These are phyloP conservation scores for Nicotiana tabacum DNA, from an alignment of 257 asterid species.

Conservation along the genomic window DNA sequence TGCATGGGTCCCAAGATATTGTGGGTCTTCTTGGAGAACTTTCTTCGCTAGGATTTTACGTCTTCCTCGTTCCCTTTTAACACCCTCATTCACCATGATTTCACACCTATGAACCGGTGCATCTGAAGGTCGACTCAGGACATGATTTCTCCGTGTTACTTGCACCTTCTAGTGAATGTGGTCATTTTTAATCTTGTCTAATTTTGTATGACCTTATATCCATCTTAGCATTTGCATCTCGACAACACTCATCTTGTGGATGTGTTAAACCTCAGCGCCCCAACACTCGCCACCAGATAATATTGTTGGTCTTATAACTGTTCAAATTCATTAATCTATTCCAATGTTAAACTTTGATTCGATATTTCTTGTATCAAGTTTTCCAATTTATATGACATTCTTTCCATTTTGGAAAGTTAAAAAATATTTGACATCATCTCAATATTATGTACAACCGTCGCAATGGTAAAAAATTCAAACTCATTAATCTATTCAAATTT, in stretches of 20 bases:
- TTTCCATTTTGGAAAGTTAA: neutral
- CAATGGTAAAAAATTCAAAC: slow-evolving; percentile 1
- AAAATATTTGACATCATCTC: neutral
- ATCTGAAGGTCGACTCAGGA: neutral
- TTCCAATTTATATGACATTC: neutral
- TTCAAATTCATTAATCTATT: slow-evolving; percentile 3
- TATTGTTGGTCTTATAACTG: neutral
- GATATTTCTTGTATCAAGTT: neutral
- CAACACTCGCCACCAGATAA: neutral
- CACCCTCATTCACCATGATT: neutral
- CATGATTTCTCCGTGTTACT: neutral
- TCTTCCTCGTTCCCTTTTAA: neutral
- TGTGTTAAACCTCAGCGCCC: neutral
- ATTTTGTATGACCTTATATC: neutral
- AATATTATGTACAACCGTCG: neutral
- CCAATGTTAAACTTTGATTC: neutral
- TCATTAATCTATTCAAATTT: neutral
- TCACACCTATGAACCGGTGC: neutral
- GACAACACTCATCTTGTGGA: neutral
- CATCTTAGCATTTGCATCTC: neutral
- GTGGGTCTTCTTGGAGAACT: neutral
- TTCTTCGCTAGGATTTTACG: neutral
- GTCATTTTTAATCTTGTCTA: neutral
- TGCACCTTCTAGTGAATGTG: neutral
- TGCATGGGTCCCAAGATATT: neutral